These are phyloP conservation scores for Phaeoacremonium minimum DNA, from an alignment of 2,329 filamentous ascomycete genomes.

Conservation along the genomic window DNA sequence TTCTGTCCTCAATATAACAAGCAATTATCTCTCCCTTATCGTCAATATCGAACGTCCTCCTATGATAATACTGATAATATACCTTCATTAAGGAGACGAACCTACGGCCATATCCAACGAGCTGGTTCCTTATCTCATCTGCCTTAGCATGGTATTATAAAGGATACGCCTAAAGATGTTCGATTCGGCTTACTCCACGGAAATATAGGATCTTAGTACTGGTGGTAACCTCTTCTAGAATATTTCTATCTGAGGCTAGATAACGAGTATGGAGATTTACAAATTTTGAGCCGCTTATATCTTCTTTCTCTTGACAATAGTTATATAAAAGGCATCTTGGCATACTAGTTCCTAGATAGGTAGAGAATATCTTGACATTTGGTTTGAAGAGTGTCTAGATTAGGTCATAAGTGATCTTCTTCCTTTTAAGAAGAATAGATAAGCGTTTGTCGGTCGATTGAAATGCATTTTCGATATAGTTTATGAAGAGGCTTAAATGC, in stretches of 20 bases:
- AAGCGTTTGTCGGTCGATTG: neutral
- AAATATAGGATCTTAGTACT: neutral
- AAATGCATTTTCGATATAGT: neutral
- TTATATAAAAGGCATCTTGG: conserved; percentile 9
- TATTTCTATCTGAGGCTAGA: neutral
- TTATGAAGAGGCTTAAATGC: conserved; percentile 1
- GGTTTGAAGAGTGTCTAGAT: conserved; percentile 28
- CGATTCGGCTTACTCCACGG: neutral
- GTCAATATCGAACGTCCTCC: conserved; percentile 24
- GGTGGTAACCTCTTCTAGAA: conserved; percentile 1
- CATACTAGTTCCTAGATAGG: conserved; percentile 11
- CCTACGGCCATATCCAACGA: conserved; percentile 19
- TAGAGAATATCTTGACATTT: conserved; percentile 20
- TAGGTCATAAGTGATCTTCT: conserved; percentile 27
- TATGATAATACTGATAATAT: conserved; percentile 21
- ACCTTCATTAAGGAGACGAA: conserved; percentile 19
- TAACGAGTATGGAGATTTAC: neutral
- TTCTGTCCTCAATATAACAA: conserved; percentile 15
- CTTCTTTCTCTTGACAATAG: neutral
- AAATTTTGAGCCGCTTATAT: neutral
- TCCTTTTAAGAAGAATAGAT: neutral
- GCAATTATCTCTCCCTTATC: conserved; percentile 12
- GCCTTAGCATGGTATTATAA: neutral
- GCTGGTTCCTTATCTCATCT: conserved; percentile 4
- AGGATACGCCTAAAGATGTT: neutral